phyloP scores from a whole-genome alignment of 208 protist species.

The Leishmania lainsoni region DNA sequence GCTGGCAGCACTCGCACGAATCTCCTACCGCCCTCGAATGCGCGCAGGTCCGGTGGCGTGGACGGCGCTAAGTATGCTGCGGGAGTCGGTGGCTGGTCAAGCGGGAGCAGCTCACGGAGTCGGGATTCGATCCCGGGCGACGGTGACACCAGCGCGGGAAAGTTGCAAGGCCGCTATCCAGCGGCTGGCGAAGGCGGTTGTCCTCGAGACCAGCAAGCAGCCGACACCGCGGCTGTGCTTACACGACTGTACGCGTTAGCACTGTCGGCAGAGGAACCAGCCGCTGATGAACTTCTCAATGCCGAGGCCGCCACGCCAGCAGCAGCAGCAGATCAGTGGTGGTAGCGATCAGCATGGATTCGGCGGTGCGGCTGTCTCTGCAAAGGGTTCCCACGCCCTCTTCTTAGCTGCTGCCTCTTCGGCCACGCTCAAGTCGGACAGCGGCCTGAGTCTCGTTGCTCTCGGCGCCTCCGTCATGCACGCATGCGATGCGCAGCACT shows the following conservation, averaged over 20 bases:
- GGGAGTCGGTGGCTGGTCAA: neutral
- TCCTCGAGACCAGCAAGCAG: neutral
- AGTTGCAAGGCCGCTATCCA: neutral
- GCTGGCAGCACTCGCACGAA: neutral
- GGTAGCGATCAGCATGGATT: neutral
- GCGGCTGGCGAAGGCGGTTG: neutral
- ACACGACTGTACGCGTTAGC: constrained; percentile 23
- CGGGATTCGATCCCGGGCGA: constrained; percentile 3
- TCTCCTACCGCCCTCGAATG: neutral
- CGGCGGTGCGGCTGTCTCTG: neutral
- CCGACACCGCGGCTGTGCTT: constrained; percentile 16
- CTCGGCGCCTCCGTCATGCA: constrained; percentile 24
- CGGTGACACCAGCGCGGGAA: neutral
- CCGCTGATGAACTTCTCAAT: neutral
- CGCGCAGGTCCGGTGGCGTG: neutral
- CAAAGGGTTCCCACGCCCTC: neutral
- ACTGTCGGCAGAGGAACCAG: constrained; percentile 1
- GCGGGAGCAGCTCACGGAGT: neutral
- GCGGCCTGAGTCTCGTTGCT: constrained; percentile 16
- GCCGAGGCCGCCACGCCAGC: neutral
- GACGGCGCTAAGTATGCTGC: neutral
- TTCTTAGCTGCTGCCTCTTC: neutral
- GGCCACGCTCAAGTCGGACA: neutral
- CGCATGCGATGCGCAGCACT: constrained; percentile 23
- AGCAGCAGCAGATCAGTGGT: constrained; percentile 1